phyloP scores from a whole-genome alignment of 345 rosid genomes.

The Ceriops tagal region DNA sequence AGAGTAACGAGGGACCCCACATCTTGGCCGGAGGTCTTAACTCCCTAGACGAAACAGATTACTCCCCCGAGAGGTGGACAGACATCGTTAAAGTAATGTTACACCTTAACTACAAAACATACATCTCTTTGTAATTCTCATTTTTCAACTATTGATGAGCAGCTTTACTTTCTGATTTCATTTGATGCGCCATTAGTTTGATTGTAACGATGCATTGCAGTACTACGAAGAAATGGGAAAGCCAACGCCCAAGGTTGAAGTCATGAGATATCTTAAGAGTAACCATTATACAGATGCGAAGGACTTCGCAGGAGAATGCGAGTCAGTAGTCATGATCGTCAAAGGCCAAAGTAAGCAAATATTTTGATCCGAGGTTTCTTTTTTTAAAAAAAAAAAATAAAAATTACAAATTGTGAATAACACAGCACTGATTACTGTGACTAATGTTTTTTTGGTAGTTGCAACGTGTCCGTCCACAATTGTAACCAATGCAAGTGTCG shows the following conservation, averaged over 20 bases:
- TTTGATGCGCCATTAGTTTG: neutral
- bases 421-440: too few species aligned
- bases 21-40: constrained; percentile 82
- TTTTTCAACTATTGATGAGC: neutral
- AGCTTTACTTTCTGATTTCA: neutral
- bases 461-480: too few species aligned
- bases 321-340: constrained; percentile 81
- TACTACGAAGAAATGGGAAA: constrained; percentile 94
- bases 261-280: constrained; percentile 76
- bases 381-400: too few species aligned
- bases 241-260: constrained; percentile 81
- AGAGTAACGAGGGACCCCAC: constrained; percentile 58
- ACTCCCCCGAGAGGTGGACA: constrained; percentile 76
- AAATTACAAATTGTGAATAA: too few species aligned
- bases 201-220: constrained; percentile 25
- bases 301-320: constrained; percentile 90
- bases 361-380: too few species aligned
- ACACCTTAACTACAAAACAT: neutral
- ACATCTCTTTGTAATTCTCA: neutral
- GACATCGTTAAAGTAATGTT: constrained; percentile 69
- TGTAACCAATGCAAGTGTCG: too few species aligned
- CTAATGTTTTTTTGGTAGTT: too few species aligned
- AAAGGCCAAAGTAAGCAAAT: constrained; percentile 78
- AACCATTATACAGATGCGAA: constrained; percentile 76
- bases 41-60: constrained; percentile 78